Percentiles rank a stretch among this genome's conserved stretches.
These are phyloP conservation scores for Aspergillus ellipticus DNA, from an alignment of 495 filamentous ascomycete genomes.

Conservation along the genomic window DNA sequence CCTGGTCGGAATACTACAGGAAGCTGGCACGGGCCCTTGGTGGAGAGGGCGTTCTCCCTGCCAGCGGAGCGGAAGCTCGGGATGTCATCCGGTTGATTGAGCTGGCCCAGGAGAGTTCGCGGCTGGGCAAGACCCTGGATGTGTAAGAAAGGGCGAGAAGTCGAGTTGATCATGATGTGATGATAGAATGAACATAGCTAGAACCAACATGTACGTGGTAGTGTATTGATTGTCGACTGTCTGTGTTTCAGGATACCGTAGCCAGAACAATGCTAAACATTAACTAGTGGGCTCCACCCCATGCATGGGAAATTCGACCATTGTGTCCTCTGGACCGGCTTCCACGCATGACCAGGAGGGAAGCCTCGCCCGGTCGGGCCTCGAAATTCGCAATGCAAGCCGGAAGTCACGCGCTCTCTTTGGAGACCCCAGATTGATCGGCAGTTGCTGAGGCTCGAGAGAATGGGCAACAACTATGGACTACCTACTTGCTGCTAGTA, in stretches of 20 bases:
- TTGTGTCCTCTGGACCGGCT: background rate
- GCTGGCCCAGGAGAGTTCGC: constrained; percentile 63
- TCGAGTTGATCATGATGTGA: background rate
- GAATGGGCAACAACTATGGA: background rate
- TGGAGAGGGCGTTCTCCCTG: constrained; percentile 62
- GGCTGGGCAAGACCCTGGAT: constrained; percentile 57
- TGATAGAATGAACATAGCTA: background rate
- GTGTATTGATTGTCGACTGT: background rate
- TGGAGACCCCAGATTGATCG: constrained; percentile 4
- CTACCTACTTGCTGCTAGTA: background rate
- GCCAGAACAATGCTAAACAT: background rate
- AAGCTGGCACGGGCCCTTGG: constrained; percentile 63
- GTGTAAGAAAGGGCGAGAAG: constrained; percentile 26
- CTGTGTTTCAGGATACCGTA: background rate
- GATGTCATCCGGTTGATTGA: constrained; percentile 75
- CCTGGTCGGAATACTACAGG: constrained; percentile 71
- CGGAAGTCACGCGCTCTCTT: background rate
- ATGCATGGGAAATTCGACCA: background rate
- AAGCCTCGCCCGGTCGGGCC: background rate
- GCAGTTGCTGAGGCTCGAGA: background rate
- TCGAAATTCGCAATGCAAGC: no score
- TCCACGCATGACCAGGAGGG: background rate
- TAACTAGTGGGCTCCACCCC: background rate
- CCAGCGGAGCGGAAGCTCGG: constrained; percentile 65
- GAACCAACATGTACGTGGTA: background rate